These are phyloP conservation scores for Hymenoscyphus fraxineus DNA, from an alignment of 2,329 filamentous ascomycete genomes.

Conservation along the genomic window DNA sequence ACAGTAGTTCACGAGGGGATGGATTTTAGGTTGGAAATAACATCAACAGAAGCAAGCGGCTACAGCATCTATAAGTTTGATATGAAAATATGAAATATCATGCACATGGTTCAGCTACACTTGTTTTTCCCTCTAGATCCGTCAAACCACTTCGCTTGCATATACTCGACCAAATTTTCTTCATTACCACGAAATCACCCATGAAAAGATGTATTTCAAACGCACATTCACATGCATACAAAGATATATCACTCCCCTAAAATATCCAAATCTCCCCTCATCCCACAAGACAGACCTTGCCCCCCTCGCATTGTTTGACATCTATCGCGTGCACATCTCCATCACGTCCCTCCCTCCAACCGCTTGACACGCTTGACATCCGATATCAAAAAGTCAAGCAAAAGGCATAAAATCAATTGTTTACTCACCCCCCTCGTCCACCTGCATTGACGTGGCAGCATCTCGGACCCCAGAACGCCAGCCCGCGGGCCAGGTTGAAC, in stretches of 20 bases:
- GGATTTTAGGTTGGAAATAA: background rate
- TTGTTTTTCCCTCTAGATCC: background rate
- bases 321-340: background rate
- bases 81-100: background rate
- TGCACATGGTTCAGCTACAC: background rate
- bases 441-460: slow-evolving; percentile 3
- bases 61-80: background rate
- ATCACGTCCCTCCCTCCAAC: slow-evolving; percentile 2
- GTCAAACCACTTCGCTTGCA: background rate
- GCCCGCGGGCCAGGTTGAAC: background rate
- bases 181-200: background rate
- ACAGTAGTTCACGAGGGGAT: background rate
- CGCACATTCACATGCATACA: background rate
- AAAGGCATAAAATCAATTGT: slow-evolving; percentile 4
- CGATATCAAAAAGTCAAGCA: slow-evolving; percentile 1
- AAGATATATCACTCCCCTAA: background rate
- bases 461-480: background rate
- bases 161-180: background rate
- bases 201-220: background rate
- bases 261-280: background rate
- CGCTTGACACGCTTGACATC: background rate
- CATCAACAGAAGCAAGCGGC: slow-evolving; percentile 1
- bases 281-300: slow-evolving; percentile 1
- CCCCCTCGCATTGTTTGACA: background rate
- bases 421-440: background rate